A percentile compares a stretch with the other conserved stretches of the same genome.
phyloP scores from a whole-genome alignment of 768 basidiomycete species.

The Mycena belliarum region DNA sequence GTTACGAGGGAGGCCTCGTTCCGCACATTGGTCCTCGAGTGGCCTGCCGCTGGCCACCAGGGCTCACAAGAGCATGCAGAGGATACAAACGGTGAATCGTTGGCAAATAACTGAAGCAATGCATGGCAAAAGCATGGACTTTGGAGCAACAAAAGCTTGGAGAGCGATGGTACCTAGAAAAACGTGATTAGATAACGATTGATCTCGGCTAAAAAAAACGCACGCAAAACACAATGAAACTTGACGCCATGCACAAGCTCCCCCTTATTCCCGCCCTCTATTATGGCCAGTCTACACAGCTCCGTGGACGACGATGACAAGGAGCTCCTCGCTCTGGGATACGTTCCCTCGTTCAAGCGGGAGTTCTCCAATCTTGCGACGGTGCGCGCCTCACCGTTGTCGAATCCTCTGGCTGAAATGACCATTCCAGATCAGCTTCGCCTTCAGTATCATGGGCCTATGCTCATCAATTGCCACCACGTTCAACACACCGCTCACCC shows the following conservation, averaged over 20 bases:
- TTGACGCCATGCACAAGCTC: neutral
- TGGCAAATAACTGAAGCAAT: no score
- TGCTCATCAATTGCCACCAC: slow-evolving; percentile 79
- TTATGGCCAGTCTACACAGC: slow-evolving; percentile 21
- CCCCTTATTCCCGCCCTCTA: slow-evolving; percentile 3
- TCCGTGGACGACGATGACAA: slow-evolving; percentile 58
- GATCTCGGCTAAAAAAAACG: neutral
- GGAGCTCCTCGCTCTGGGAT: slow-evolving; percentile 66
- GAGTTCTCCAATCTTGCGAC: slow-evolving; percentile 87
- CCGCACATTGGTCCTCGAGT: no score
- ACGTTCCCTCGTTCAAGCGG: slow-evolving; percentile 78
- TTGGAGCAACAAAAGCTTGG: no score
- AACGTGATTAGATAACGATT: neutral
- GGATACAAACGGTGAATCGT: neutral
- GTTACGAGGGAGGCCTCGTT: no score
- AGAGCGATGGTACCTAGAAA: no score
- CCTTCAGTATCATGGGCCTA: slow-evolving; percentile 81
- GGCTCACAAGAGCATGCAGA: no score
- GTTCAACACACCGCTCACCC: slow-evolving; percentile 70
- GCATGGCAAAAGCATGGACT: no score
- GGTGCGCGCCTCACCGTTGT: slow-evolving; percentile 43
- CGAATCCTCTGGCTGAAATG: no score
- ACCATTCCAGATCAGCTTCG: slow-evolving; percentile 60
- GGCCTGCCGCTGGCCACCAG: no score
- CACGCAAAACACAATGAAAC: neutral